Evolutionary conservation across 2,329 filamentous ascomycete genomes (phyloP).

Genomic region (Capronia coronata): DNA sequence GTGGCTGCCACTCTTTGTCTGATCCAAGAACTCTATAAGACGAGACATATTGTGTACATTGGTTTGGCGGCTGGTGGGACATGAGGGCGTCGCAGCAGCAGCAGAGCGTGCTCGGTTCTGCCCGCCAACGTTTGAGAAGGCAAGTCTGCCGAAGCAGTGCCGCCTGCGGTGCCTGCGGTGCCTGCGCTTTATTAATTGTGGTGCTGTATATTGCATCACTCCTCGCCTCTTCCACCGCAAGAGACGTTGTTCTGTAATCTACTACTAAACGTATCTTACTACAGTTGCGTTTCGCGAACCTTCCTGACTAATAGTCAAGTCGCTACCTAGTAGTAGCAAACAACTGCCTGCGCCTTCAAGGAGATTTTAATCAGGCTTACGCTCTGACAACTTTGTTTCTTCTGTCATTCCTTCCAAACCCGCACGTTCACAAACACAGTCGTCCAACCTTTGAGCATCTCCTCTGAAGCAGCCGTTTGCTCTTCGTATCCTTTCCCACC

Average conservation of each 20-base stretch:
- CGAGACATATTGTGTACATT: not conserved
- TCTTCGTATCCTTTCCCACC: constrained; percentile 18
- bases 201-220: constrained; percentile 17
- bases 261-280: too few species aligned
- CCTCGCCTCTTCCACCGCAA: not conserved
- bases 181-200: not conserved
- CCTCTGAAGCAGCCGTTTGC: constrained; percentile 18
- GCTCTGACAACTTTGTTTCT: constrained; percentile 5
- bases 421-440: constrained; percentile 5
- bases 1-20: not conserved
- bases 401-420: constrained; percentile 2
- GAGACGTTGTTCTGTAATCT: not conserved
- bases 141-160: not conserved
- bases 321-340: constrained; percentile 4
- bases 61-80: not conserved
- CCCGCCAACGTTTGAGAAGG: not conserved
- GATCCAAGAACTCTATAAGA: not conserved
- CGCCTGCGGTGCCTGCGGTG: not conserved
- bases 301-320: constrained; percentile 21
- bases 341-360: constrained; percentile 9
- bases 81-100: too few species aligned
- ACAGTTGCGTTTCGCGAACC: constrained; percentile 22
- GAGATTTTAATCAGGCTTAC: not conserved
- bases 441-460: not conserved
- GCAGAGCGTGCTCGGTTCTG: too few species aligned